Percentiles rank a stretch among this genome's conserved stretches.
Evolutionary conservation across 768 basidiomycete genomes (phyloP).

Genomic region (Mycena chlorophos): DNA sequence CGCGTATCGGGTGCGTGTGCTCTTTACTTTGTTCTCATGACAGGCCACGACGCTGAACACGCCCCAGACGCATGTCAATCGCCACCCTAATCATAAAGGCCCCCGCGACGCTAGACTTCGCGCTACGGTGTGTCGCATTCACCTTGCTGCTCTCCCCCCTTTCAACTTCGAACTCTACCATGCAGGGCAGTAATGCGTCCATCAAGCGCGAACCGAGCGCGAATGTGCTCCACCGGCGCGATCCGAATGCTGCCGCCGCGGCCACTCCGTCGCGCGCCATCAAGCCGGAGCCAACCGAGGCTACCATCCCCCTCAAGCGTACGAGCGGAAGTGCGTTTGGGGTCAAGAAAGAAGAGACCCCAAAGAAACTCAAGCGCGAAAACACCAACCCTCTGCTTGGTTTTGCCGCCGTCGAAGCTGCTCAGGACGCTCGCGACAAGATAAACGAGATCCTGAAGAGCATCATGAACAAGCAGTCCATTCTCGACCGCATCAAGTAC

Average conservation of each 20-base stretch:
- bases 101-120: background rate
- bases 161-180: background rate
- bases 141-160: background rate
- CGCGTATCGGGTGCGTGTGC: constrained; percentile 44
- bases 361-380: constrained; percentile 35
- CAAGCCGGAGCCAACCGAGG: constrained; percentile 34
- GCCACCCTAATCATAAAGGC: constrained; percentile 26
- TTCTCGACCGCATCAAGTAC: constrained; percentile 14
- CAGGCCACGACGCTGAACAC: constrained; percentile 13
- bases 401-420: constrained; percentile 3
- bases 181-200: background rate
- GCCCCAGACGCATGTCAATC: constrained; percentile 31
- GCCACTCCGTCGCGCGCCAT: constrained; percentile 8
- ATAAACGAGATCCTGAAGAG: constrained; percentile 9
- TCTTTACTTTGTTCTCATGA: background rate
- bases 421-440: constrained; percentile 9
- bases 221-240: constrained; percentile 9
- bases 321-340: constrained; percentile 30
- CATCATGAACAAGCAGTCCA: constrained; percentile 7
- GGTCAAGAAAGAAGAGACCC: constrained; percentile 6
- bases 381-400: constrained; percentile 6
- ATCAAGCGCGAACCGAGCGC: background rate
- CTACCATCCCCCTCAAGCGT: constrained; percentile 40
- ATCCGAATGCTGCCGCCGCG: background rate
- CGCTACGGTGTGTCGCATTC: background rate